These are phyloP conservation scores for Fusarium sp. DNA, from an alignment of 2,329 filamentous ascomycete genomes.

Conservation along the genomic window DNA sequence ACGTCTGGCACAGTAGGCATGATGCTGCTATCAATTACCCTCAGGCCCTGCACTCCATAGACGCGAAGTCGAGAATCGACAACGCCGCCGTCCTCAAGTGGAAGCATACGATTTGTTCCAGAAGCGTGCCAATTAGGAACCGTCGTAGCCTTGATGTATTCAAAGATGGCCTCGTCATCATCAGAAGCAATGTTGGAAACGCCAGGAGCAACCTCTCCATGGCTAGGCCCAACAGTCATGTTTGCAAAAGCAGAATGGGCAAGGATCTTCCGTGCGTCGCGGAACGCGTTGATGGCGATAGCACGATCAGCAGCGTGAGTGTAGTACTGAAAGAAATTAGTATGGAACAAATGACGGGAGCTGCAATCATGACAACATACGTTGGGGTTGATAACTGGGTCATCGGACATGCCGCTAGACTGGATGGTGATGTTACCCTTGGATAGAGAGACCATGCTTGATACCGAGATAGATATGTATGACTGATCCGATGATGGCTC, in stretches of 20 bases:
- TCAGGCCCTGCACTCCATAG: slow-evolving; percentile 25
- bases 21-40: slow-evolving; percentile 26
- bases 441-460: slow-evolving; percentile 14
- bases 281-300: slow-evolving; percentile 2
- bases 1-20: slow-evolving; percentile 65
- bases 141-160: slow-evolving; percentile 1
- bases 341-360: too few relatives aligned
- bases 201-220: slow-evolving; percentile 9
- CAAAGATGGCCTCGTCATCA: slow-evolving; percentile 1
- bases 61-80: slow-evolving; percentile 23
- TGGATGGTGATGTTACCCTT: not conserved
- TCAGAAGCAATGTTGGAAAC: not conserved
- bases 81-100: slow-evolving; percentile 29
- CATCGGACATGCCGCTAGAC: not conserved
- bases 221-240: not conserved
- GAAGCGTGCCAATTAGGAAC: slow-evolving; percentile 18
- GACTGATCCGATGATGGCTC: not conserved
- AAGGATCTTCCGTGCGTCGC: slow-evolving; percentile 11
- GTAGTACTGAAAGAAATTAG: not conserved
- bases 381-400: slow-evolving; percentile 15
- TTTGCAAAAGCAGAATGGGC: slow-evolving; percentile 1
- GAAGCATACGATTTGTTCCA: slow-evolving; percentile 15
- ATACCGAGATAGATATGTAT: slow-evolving; percentile 4
- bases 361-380: not conserved
- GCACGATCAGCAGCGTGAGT: slow-evolving; percentile 2